Evolutionary conservation across 2,329 filamentous ascomycete genomes (phyloP), one percentile per base, ranked within the genome.

Genomic region (Dactylellina drechsleri): DNA sequence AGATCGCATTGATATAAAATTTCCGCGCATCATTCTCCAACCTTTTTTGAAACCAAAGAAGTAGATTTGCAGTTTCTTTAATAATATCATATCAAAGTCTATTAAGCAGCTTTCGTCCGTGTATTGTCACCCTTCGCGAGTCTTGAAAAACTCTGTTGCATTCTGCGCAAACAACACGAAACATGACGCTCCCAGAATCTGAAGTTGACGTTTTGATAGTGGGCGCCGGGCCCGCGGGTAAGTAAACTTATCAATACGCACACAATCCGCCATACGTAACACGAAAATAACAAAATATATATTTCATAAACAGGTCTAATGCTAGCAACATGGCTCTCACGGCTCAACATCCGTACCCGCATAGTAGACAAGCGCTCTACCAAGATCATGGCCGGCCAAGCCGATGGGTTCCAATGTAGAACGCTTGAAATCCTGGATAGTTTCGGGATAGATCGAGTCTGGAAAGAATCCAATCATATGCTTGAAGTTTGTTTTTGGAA

Each of bases 391-490:
- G 78, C 80, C 76, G 82, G 20, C 80, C 81, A 81, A 52, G 79
- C 79, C 15, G 85, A 86, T 77, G 87, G 87, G 1, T 82, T 90
- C 1, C 88, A 91, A 81, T 87, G 86, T 76, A 87, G 89, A 1
- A 91, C 88, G 0, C 83, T 91, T 1, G 89, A 92, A 80, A 90
- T 92, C n/a, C 87, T 92, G 66, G 89, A 92, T 78, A 88, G 86
- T 58, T 90, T 92, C 77, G 90, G 87, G 0, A 86, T 92, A 1
- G 86, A 91, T 76, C 83, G 86, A 3, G 86, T 85, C 0, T 88
- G 87, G 86, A 88, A 88, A 56, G 89, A 91, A 78, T 85, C 87
- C 12, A 90, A 90, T 79, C 88, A 88, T 79, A 87, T 91, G 83
- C 83, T 90, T n/a, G 89, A 90, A 82, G 87, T 77, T 15, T 82